phyloP scores from a whole-genome alignment of 2,329 filamentous ascomycete species.

The Whalleya microplaca region DNA sequence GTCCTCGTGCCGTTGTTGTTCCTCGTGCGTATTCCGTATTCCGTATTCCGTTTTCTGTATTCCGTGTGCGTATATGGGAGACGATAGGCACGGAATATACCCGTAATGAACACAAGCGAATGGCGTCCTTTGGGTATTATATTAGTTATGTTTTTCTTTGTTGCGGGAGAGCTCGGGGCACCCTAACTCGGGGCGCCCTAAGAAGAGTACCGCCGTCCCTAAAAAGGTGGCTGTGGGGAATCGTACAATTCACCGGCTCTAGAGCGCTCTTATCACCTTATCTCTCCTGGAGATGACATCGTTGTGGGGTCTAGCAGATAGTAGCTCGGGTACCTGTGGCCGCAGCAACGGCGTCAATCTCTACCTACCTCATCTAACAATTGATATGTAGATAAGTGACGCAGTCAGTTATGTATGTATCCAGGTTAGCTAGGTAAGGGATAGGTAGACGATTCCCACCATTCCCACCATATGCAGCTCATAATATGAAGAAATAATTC shows the following conservation, averaged over 20 bases:
- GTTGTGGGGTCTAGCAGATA: not conserved
- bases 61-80: not conserved
- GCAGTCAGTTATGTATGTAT: no score
- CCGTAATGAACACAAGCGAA: not conserved
- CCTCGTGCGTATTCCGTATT: not conserved
- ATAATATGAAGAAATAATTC: no score
- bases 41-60: no score
- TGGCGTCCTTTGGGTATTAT: not conserved
- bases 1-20: no score
- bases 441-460: no score
- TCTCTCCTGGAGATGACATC: not conserved
- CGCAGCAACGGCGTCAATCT: no score
- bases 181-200: not conserved
- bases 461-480: no score
- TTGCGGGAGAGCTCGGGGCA: not conserved
- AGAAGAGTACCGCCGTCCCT: not conserved
- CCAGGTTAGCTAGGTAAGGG: no score
- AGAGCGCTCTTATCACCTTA: not conserved
- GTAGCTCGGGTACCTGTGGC: no score
- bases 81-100: not conserved
- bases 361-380: no score
- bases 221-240: not conserved
- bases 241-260: not conserved
- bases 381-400: no score
- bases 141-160: not conserved